Conservation (phyloP, 768 basidiomycete species). For the Lactarius psammicola region DNA sequence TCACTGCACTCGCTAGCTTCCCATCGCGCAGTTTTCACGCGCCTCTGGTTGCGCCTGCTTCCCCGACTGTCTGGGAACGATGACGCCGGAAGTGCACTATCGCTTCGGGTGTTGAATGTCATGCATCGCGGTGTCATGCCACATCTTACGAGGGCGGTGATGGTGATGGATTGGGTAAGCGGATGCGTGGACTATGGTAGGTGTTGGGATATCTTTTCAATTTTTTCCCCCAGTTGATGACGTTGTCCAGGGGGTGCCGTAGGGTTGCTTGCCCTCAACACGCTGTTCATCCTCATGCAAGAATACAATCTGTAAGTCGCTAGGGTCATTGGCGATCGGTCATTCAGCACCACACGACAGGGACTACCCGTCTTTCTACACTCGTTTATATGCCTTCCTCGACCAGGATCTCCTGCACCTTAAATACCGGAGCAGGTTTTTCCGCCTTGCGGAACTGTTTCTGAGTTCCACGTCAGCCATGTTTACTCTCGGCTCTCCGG, state of each 20-base stretch:
- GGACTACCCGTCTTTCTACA: slow-evolving; percentile 96
- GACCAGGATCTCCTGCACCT: slow-evolving; percentile 86
- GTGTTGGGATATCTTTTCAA: slow-evolving; percentile 30
- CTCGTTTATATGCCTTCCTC: slow-evolving; percentile 84
- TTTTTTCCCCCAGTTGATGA: not conserved
- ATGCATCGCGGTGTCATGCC: slow-evolving; percentile 85
- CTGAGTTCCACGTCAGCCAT: slow-evolving; percentile 77
- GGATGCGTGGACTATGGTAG: slow-evolving; percentile 78
- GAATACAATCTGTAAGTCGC: slow-evolving; percentile 85
- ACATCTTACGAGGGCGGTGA: slow-evolving; percentile 69
- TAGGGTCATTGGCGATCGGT: not conserved
- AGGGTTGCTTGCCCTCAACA: slow-evolving; percentile 88
- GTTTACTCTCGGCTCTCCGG: slow-evolving; percentile 33
- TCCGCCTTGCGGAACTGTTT: slow-evolving; percentile 88
- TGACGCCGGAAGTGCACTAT: slow-evolving; percentile 40
- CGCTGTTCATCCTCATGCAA: slow-evolving; percentile 85
- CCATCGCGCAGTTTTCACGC: slow-evolving; percentile 78
- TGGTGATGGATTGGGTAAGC: slow-evolving; percentile 92
- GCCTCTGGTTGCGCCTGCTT: slow-evolving; percentile 74
- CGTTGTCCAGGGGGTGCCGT: slow-evolving; percentile 64
- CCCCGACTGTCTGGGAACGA: slow-evolving; percentile 49
- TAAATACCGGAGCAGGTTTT: slow-evolving; percentile 92
- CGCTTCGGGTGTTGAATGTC: slow-evolving; percentile 63
- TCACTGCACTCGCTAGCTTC: slow-evolving; percentile 73
- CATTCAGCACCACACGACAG: slow-evolving; percentile 41